Conservation (phyloP, 805 yeast genomes). For the Wickerhamomyces alni region DNA sequence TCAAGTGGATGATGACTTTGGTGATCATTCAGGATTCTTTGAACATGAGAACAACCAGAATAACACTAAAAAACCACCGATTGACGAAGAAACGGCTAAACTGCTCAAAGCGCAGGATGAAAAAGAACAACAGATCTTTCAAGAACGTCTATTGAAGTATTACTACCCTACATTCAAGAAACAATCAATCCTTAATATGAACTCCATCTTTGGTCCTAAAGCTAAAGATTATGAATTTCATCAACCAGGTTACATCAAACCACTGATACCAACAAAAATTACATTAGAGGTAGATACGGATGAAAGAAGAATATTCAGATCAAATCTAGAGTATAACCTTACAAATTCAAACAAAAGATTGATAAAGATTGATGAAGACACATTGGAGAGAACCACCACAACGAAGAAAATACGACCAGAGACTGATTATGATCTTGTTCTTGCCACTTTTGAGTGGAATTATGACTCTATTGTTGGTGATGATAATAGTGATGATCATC, state of each 20-base stretch:
- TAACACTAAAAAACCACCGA: neutral
- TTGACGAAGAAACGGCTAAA: constrained; percentile 3
- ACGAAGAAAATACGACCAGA: constrained; percentile 11
- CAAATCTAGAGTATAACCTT: constrained; percentile 14
- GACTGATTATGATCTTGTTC: constrained; percentile 44
- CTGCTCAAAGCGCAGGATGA: constrained; percentile 13
- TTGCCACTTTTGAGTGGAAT: constrained; percentile 78
- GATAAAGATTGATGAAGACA: constrained; percentile 10
- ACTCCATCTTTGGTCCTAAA: constrained; percentile 56
- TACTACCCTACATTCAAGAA: constrained; percentile 61
- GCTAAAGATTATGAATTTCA: constrained; percentile 51
- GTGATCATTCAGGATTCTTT: constrained; percentile 14
- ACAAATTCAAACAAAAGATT: constrained; percentile 11
- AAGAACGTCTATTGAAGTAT: constrained; percentile 31
- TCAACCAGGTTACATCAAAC: constrained; percentile 20
- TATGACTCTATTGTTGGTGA: constrained; percentile 57
- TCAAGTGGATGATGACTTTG: constrained; percentile 17
- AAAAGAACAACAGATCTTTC: constrained; percentile 19
- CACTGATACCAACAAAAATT: constrained; percentile 51
- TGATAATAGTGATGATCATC: no score
- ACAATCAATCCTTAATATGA: constrained; percentile 55
- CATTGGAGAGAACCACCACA: constrained; percentile 8
- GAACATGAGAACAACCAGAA: constrained; percentile 8
- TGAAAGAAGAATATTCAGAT: constrained; percentile 46
- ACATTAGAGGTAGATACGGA: constrained; percentile 60